Evolutionary conservation across 139 green algal species (phyloP).

Genomic region (Micromonas commoda): DNA sequence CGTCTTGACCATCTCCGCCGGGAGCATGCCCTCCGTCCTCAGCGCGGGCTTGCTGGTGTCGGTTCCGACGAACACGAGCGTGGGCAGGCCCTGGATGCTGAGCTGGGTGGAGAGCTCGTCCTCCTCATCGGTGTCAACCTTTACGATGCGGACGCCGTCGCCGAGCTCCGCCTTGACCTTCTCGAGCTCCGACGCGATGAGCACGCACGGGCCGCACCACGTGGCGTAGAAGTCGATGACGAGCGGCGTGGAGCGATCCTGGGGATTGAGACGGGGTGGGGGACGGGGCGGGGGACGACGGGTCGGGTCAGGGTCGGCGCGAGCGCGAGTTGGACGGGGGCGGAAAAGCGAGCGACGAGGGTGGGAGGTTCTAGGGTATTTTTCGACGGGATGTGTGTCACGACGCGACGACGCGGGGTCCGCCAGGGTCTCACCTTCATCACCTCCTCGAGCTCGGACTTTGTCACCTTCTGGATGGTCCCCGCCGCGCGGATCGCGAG

Average conservation of each 20-base stretch:
- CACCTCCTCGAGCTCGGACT: not conserved
- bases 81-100: constrained; percentile 87
- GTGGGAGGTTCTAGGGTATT: no score
- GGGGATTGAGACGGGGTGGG: not conserved
- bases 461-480: not conserved
- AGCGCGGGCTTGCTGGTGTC: constrained; percentile 75
- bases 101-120: constrained; percentile 55
- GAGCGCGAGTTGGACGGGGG: no score
- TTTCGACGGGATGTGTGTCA: no score
- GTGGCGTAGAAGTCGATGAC: constrained; percentile 92
- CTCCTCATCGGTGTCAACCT: constrained; percentile 89
- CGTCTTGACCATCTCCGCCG: constrained; percentile 66
- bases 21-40: constrained; percentile 81
- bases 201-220: constrained; percentile 64
- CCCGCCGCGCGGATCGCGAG: no score
- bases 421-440: not conserved
- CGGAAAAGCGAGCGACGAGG: no score
- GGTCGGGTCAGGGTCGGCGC: not conserved
- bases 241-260: constrained; percentile 47
- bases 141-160: constrained; percentile 70
- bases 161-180: constrained; percentile 60
- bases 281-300: not conserved
- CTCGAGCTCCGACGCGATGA: constrained; percentile 62
- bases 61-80: constrained; percentile 82
- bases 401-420: not conserved